These are phyloP conservation scores for Pseudogymnoascus sp. DNA, from an alignment of 2,329 filamentous ascomycete genomes.

Conservation along the genomic window DNA sequence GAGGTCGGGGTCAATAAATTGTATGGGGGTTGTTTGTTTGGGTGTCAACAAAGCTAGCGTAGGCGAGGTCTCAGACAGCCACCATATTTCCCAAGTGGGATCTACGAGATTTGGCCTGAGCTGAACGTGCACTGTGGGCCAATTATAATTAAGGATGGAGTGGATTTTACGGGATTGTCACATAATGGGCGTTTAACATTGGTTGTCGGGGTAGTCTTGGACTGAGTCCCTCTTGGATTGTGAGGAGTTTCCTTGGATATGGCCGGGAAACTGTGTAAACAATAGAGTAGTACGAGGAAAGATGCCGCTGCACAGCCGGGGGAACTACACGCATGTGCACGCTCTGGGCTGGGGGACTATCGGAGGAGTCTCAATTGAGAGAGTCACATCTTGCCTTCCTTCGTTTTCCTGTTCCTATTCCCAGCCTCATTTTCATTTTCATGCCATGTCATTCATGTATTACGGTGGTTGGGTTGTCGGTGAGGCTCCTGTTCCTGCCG, in stretches of 20 bases:
- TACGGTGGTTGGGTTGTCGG: constrained; percentile 7
- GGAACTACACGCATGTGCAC: background rate
- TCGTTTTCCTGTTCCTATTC: background rate
- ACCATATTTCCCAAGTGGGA: constrained; percentile 7
- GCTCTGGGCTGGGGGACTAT: background rate
- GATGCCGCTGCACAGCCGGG: background rate
- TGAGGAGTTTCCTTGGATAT: background rate
- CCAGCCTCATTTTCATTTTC: constrained; percentile 7
- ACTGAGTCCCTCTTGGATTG: too few species aligned
- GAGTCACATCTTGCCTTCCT: background rate
- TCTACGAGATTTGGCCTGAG: constrained; percentile 1
- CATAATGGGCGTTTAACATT: constrained; percentile 8
- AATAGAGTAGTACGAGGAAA: constrained; percentile 1
- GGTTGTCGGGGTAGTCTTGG: constrained; percentile 3
- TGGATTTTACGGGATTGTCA: constrained; percentile 5
- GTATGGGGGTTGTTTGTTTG: constrained; percentile 10
- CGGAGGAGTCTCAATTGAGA: constrained; percentile 2
- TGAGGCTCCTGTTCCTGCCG: constrained; percentile 6
- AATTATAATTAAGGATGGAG: background rate
- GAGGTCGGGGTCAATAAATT: constrained; percentile 12
- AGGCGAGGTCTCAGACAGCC: constrained; percentile 10
- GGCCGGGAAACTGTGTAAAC: background rate
- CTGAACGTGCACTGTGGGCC: background rate
- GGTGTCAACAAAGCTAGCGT: constrained; percentile 13
- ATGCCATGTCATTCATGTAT: background rate